A percentile compares a stretch with the other conserved stretches of the same genome.
phyloP scores from a whole-genome alignment of 345 rosid species.

The Aquilaria sinensis region DNA sequence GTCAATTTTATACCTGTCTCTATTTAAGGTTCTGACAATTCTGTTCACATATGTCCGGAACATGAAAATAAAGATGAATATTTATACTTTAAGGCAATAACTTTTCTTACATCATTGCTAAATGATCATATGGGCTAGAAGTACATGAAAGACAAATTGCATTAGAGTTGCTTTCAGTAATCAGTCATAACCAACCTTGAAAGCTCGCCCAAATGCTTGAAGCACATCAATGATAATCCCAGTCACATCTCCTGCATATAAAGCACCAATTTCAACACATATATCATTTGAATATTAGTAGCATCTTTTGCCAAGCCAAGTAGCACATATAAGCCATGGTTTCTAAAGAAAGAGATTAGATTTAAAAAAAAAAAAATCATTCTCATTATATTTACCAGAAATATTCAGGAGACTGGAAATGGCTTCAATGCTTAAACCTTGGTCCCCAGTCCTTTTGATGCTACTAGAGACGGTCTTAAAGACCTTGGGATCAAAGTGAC shows the following conservation, averaged over 20 bases:
- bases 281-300: conserved; percentile 10
- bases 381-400: conserved; percentile 28
- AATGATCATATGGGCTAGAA: no score
- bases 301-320: background rate
- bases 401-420: conserved; percentile 36
- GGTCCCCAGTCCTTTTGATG: conserved; percentile 92
- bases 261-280: conserved; percentile 16
- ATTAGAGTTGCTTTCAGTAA: background rate
- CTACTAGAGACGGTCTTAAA: conserved; percentile 47
- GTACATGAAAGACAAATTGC: background rate
- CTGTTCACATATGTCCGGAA: no score
- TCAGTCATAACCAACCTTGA: conserved; percentile 53
- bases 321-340: background rate
- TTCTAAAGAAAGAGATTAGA: conserved; percentile 3
- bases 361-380: conserved; percentile 1
- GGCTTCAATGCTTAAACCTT: conserved; percentile 72
- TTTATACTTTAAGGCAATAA: background rate
- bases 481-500: conserved; percentile 37
- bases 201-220: conserved; percentile 70
- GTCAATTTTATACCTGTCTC: no score
- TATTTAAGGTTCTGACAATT: no score
- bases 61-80: no score
- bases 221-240: conserved; percentile 61
- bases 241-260: conserved; percentile 41
- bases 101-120: background rate